Evolutionary conservation across 108 stramenopile genomes (phyloP), one percentile per base, ranked within the genome.

Genomic region (Cyclostephanos tholiformis): DNA sequence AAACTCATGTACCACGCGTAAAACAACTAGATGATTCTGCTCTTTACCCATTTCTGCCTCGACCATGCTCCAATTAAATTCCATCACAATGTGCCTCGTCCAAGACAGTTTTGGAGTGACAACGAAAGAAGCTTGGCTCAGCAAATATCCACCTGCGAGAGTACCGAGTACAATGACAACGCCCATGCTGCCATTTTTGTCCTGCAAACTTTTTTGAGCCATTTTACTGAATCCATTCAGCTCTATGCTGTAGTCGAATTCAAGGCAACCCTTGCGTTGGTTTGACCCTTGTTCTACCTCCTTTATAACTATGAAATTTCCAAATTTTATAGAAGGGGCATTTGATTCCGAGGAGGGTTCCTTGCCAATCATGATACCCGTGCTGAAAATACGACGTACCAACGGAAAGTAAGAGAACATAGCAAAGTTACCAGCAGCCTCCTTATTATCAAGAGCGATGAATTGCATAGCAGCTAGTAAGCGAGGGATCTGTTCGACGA

Each of bases 381-480:
- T 68, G 39, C 60, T 65, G 26, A 79, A 72, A 20, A 72, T 72
- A 11, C 66, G 71, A 41, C 78, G 71, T 0, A 79, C 71, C 20
- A 79, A 57, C 41, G 78, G 78, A 53, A 72, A 79, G 8, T 51
- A 48, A 52, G 78, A 79, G 48, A 79, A 79, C 49, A 72, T 65
- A 5, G 92, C 89, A 66, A 91, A 89, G 29, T 67, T 85, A 12
- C 91, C 88, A 50, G 75, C 75, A 25, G 67, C 73, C 6, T 62
- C 51, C 50, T 57, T 76, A 51, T 87, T 85, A 10, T 92, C 88
- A 38, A 86, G 75, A 25, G 95, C 89, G 63, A 99, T 80, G 70
- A 91, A 97, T n/a, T 97, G 78, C 92, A 98, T 93, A 8, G 98
- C 99, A 20, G 97, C 95, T 14, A 99, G 73, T 39, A 99, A 84